A percentile compares a stretch with the other conserved stretches of the same genome.
Evolutionary conservation across 495 filamentous ascomycete species (phyloP).

Genomic region (Extremus antarcticus): DNA sequence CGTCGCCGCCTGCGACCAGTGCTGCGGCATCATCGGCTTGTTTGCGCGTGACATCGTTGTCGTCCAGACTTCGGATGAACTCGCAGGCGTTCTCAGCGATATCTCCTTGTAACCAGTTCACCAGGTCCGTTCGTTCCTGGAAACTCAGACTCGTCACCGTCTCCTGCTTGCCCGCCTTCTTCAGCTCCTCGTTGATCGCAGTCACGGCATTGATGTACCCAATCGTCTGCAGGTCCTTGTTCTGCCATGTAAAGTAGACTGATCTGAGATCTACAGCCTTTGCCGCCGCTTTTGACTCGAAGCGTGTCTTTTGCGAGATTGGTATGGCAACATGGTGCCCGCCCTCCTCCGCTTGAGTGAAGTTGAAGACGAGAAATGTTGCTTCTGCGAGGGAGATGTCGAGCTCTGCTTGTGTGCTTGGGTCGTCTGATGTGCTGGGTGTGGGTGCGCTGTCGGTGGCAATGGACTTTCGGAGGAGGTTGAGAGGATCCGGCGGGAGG

Average conservation of each 20-base stretch:
- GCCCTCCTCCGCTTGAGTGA: conserved; percentile 18
- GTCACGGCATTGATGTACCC: conserved; percentile 81
- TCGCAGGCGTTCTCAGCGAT: conserved; percentile 59
- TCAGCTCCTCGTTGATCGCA: conserved; percentile 68
- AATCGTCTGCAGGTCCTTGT: conserved; percentile 74
- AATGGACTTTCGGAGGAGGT: conserved; percentile 70
- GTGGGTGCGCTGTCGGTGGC: conserved; percentile 52
- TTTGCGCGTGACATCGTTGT: conserved; percentile 20
- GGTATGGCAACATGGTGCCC: conserved; percentile 54
- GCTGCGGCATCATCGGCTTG: conserved; percentile 43
- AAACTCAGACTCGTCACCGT: conserved; percentile 76
- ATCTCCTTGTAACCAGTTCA: conserved; percentile 69
- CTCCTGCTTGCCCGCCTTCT: conserved; percentile 42
- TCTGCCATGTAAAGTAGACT: conserved; percentile 90
- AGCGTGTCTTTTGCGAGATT: conserved; percentile 66
- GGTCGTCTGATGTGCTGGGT: conserved; percentile 56
- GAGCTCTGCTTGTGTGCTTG: conserved; percentile 35
- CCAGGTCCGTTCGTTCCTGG: conserved; percentile 78
- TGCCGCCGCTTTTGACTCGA: conserved; percentile 49
- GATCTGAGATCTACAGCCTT: conserved; percentile 71
- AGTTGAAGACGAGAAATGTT: conserved; percentile 68
- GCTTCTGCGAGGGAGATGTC: conserved; percentile 58
- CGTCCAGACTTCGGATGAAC: conserved; percentile 74
- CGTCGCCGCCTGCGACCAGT: conserved; percentile 31
- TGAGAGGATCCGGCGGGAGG: conserved; percentile 51